Evolutionary conservation across 192 early-diverging fungal species (phyloP).

Genomic region (Coemansia sp.): DNA sequence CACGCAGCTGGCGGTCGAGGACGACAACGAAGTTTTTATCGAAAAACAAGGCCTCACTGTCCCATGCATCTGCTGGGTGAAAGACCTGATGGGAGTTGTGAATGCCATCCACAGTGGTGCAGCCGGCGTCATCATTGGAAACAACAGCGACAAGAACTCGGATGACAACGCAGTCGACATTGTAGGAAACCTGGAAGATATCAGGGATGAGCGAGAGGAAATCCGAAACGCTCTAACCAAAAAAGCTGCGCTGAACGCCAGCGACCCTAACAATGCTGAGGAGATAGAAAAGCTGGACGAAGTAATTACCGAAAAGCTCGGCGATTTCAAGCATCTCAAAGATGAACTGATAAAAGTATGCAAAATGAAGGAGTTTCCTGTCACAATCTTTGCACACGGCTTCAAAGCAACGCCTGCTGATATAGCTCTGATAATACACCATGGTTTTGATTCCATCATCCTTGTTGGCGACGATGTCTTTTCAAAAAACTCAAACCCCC

Average conservation of each 20-base stretch:
- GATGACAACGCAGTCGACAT: not conserved
- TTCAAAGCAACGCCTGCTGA: not conserved
- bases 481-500: not conserved
- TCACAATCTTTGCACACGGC: not conserved
- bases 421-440: not conserved
- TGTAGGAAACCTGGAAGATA: not conserved
- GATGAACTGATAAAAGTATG: slow-evolving; percentile 1
- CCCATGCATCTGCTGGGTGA: not conserved
- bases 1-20: not conserved
- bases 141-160: not conserved
- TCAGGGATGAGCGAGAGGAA: not conserved
- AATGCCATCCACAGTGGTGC: slow-evolving; percentile 1
- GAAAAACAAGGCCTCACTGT: not conserved
- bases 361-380: not conserved
- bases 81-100: not conserved
- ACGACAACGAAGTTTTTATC: not conserved
- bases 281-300: not conserved
- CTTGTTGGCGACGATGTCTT: not conserved
- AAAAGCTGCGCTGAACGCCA: not conserved
- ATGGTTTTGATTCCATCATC: not conserved
- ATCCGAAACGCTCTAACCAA: not conserved
- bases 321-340: not conserved
- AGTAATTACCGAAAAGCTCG: not conserved
- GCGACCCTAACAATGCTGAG: not conserved
- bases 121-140: not conserved